These are phyloP conservation scores for Stachybotrys chartarum DNA, from an alignment of 2,329 filamentous ascomycete species.

Conservation along the genomic window DNA sequence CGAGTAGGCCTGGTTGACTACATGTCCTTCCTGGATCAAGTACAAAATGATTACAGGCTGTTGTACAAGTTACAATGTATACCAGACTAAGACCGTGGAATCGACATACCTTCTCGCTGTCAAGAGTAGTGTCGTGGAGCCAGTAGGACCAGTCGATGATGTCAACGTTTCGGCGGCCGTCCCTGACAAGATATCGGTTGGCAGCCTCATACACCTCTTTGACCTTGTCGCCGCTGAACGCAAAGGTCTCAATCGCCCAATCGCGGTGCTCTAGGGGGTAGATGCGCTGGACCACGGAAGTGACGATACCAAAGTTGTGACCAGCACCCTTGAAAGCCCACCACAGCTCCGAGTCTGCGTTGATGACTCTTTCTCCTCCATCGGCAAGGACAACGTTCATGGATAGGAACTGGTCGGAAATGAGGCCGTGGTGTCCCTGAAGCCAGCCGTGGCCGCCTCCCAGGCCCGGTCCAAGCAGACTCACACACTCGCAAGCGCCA, in stretches of 20 bases:
- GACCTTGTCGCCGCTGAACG: slow-evolving; percentile 20
- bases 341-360: slow-evolving; percentile 31
- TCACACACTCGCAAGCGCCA: slow-evolving; percentile 27
- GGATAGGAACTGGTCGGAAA: slow-evolving; percentile 41
- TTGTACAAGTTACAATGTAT: neutral
- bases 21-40: slow-evolving; percentile 30
- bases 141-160: slow-evolving; percentile 11
- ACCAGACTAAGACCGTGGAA: too few relatives aligned
- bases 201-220: slow-evolving; percentile 5
- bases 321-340: slow-evolving; percentile 39
- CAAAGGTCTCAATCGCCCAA: slow-evolving; percentile 32
- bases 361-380: slow-evolving; percentile 29
- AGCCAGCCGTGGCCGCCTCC: slow-evolving; percentile 47
- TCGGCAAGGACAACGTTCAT: slow-evolving; percentile 41
- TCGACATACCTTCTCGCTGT: slow-evolving; percentile 1
- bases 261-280: slow-evolving; percentile 22
- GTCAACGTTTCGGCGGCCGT: slow-evolving; percentile 8
- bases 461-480: slow-evolving; percentile 36
- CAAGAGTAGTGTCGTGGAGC: slow-evolving; percentile 9
- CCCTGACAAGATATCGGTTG: slow-evolving; percentile 8
- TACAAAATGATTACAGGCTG: slow-evolving; percentile 32
- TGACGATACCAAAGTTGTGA: slow-evolving; percentile 50
- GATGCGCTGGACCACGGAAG: slow-evolving; percentile 35
- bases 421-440: slow-evolving; percentile 41
- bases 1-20: slow-evolving; percentile 25